phyloP scores from a whole-genome alignment of 2,329 filamentous ascomycete genomes.

The Chaetomium sp. region DNA sequence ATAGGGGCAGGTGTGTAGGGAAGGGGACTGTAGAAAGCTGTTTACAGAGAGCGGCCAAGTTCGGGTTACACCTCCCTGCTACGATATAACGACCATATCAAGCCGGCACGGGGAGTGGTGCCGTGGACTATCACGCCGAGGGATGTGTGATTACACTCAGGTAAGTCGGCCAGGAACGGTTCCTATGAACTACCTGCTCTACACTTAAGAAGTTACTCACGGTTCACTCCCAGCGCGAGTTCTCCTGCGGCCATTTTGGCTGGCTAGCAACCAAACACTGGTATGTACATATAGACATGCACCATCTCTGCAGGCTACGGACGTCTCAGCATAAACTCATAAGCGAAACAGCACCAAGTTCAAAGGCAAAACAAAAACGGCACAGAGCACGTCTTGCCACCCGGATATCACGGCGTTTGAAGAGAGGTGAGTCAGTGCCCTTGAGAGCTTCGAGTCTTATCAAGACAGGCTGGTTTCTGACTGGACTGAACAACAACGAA shows the following conservation, averaged over 20 bases:
- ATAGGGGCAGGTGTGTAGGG: no score
- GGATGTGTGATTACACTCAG: constrained; percentile 6
- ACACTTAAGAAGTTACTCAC: background rate
- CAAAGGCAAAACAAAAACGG: background rate
- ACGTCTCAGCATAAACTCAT: background rate
- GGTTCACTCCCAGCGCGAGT: background rate
- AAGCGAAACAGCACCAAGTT: background rate
- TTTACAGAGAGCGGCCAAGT: no score
- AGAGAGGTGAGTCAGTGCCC: background rate
- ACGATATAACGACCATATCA: no score
- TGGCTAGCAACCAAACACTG: constrained; percentile 7
- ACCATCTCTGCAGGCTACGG: background rate
- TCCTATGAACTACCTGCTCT: no score
- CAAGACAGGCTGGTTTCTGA: background rate
- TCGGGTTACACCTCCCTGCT: no score
- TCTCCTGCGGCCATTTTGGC: constrained; percentile 5
- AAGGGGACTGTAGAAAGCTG: no score
- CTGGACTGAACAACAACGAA: background rate
- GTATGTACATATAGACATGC: background rate
- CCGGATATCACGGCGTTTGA: constrained; percentile 9
- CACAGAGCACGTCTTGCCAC: background rate
- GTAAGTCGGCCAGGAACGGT: background rate
- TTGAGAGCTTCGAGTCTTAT: background rate
- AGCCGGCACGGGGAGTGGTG: no score
- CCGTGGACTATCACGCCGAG: no score